These are phyloP conservation scores for Aspergillus ochraceoroseus DNA, from an alignment of 2,329 filamentous ascomycete species.

Conservation along the genomic window DNA sequence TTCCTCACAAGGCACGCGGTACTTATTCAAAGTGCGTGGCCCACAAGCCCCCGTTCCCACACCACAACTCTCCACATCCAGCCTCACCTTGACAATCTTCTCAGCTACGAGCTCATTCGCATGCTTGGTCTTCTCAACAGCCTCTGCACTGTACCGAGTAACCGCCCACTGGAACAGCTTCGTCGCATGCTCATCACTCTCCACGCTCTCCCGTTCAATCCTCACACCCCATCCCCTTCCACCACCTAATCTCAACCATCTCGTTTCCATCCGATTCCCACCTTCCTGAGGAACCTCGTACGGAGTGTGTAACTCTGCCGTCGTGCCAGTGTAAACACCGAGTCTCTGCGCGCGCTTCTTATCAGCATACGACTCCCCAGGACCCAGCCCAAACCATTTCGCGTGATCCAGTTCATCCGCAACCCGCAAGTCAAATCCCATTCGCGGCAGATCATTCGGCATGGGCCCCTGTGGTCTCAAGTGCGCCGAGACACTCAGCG, in stretches of 20 bases:
- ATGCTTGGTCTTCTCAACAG: constrained; percentile 21
- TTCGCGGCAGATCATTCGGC: constrained; percentile 9
- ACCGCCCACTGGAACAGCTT: constrained; percentile 19
- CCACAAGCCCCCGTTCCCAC: constrained; percentile 12
- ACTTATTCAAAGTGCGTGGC: constrained; percentile 9
- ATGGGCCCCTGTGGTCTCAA: constrained; percentile 17
- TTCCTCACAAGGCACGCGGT: constrained; percentile 9
- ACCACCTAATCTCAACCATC: constrained; percentile 20
- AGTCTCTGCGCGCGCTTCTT: constrained; percentile 24
- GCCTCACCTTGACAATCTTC: constrained; percentile 14
- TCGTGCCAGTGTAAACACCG: constrained; percentile 18
- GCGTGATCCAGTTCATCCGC: constrained; percentile 14
- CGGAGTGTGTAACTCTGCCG: constrained; percentile 20
- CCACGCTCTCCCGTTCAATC: background rate
- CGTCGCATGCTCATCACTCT: background rate
- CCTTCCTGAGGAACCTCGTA: constrained; percentile 29
- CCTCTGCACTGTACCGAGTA: constrained; percentile 15
- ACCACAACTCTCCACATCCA: constrained; percentile 15
- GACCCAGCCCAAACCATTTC: constrained; percentile 26
- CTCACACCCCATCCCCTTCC: constrained; percentile 8
- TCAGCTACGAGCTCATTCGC: constrained; percentile 19
- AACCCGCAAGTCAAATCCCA: constrained; percentile 21
- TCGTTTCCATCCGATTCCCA: constrained; percentile 24
- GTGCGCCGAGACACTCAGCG: constrained; percentile 10
- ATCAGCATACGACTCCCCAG: constrained; percentile 27